Evolutionary conservation across 169 alveolate species (phyloP).

Genomic region (Plasmodium gonderi): DNA sequence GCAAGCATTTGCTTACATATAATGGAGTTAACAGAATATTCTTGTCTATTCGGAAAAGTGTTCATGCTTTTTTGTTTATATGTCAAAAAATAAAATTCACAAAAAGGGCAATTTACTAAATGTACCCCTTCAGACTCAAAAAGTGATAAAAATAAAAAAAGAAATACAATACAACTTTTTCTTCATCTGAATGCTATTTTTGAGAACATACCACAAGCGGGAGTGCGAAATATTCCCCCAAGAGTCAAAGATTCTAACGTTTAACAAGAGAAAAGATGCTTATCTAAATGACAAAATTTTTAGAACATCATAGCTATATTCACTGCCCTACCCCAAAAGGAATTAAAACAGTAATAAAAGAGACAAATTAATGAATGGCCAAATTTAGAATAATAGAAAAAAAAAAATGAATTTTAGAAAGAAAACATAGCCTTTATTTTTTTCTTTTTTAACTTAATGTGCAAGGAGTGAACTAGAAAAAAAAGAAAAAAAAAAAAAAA

Average conservation of each 20-base stretch:
- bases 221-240: no score
- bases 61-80: background rate
- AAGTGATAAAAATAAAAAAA: background rate
- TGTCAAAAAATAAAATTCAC: background rate
- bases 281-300: background rate
- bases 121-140: background rate
- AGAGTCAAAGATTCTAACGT: background rate
- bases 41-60: background rate
- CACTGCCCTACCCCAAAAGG: no score
- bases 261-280: background rate
- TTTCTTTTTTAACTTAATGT: background rate
- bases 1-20: background rate
- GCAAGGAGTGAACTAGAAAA: background rate
- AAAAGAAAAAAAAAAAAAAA: conserved; percentile 4
- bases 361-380: no score
- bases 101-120: background rate
- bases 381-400: background rate
- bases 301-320: no score
- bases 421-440: background rate
- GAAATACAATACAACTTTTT: background rate
- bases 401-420: background rate
- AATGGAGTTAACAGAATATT: background rate
- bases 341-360: background rate
- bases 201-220: background rate
- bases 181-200: background rate